A percentile compares a stretch with the other conserved stretches of the same genome.
phyloP scores from a whole-genome alignment of 768 basidiomycete genomes.

The Mycena rosella region DNA sequence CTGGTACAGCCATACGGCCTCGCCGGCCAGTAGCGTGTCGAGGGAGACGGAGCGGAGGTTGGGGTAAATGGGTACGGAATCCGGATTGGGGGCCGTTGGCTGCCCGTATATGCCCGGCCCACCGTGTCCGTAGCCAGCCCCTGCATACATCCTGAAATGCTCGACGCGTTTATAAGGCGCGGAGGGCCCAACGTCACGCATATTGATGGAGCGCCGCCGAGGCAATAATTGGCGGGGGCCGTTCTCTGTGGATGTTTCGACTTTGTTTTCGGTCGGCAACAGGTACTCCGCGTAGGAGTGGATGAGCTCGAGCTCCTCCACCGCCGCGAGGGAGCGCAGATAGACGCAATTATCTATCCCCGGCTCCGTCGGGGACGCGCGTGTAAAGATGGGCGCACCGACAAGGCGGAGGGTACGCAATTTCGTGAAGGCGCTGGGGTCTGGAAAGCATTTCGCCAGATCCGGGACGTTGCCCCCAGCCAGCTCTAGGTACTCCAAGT shows the following conservation, averaged over 20 bases:
- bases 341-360: conserved; percentile 21
- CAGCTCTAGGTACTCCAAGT: conserved; percentile 36
- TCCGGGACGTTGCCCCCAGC: conserved; percentile 28
- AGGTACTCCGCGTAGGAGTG: conserved; percentile 29
- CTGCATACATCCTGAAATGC: background rate
- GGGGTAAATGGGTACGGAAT: conserved; percentile 10
- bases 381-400: conserved; percentile 1
- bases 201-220: conserved; percentile 28
- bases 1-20: conserved; percentile 24
- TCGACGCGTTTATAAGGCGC: background rate
- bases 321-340: conserved; percentile 26
- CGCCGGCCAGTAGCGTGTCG: conserved; percentile 25
- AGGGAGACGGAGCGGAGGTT: conserved; percentile 33
- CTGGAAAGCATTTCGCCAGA: conserved; percentile 21
- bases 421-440: conserved; percentile 22
- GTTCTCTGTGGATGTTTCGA: background rate
- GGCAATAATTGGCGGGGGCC: background rate
- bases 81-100: background rate
- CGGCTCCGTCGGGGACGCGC: background rate
- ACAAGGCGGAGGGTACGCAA: conserved; percentile 33
- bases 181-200: background rate
- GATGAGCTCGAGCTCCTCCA: conserved; percentile 31
- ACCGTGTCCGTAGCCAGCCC: too few species aligned
- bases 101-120: too few species aligned
- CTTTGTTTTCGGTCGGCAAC: conserved; percentile 3